phyloP scores from a whole-genome alignment of 1,139 yeast genomes.

The Kurtzmaniella natalensis region DNA sequence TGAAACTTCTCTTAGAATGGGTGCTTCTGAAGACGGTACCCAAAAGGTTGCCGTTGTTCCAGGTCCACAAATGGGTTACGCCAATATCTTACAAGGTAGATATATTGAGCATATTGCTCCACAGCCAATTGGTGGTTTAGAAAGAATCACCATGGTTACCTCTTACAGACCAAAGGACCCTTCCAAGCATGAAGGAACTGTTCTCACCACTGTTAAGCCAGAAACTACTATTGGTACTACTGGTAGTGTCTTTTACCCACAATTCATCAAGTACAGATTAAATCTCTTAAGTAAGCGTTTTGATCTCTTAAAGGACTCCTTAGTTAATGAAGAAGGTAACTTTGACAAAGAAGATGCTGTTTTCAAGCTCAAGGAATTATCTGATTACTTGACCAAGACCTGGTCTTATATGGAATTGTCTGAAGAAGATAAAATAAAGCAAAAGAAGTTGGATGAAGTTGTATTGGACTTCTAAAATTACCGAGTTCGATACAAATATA shows the following conservation, averaged over 20 bases:
- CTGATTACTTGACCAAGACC: conserved; percentile 34
- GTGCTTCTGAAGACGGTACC: conserved; percentile 15
- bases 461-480: too few relatives aligned
- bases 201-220: conserved; percentile 34
- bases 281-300: conserved; percentile 35
- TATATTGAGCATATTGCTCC: conserved; percentile 54
- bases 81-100: conserved; percentile 54
- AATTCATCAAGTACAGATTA: conserved; percentile 39
- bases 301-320: conserved; percentile 20
- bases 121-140: conserved; percentile 45
- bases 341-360: conserved; percentile 40
- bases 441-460: too few relatives aligned
- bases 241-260: conserved; percentile 30
- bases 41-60: conserved; percentile 38
- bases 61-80: conserved; percentile 52
- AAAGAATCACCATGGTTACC: conserved; percentile 51
- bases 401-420: conserved; percentile 46
- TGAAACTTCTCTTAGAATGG: conserved; percentile 50
- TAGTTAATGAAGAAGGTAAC: conserved; percentile 16
- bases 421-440: conserved; percentile 26
- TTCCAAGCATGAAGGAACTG: conserved; percentile 22
- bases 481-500: too few relatives aligned
- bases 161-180: conserved; percentile 33
- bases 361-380: conserved; percentile 31
- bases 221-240: conserved; percentile 33